Base-by-base conservation (phyloP, 768 basidiomycete genomes). In the Neoboletus subvelutipes region DNA sequence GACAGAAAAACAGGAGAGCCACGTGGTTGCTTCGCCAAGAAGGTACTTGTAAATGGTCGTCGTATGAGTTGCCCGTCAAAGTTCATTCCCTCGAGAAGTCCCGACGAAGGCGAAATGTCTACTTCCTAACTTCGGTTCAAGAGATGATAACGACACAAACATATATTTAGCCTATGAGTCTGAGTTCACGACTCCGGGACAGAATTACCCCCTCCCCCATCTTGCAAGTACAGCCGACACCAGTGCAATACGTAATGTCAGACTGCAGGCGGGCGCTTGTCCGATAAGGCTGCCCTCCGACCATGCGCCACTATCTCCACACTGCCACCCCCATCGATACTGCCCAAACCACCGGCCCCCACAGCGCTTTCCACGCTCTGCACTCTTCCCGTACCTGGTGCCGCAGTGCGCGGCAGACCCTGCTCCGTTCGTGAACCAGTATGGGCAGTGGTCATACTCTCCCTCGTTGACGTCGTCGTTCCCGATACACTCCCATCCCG, bases 191-290 rank as follows among this genome's bases (percentile, higher is more conserved):
- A 24, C 18, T 26, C 37, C 9, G 13, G 28, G 13, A 31, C 28
- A 13, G n/a, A 46, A 22, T 50, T n/a, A 50, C 5, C 4, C 13
- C 9, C 20, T 31, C 6, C 37, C 36, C 1, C 36, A 34, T 26
- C 29, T 28, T 13, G 34, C 33, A 18, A n/a, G 36, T n/a, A 24
- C 17, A n/a, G 24, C 17, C 17, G 1, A 24, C 6, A 12, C 42
- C 15, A 80, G 22, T 7, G 18, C 13, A 10, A 36, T 28, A 26
- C 2, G 2, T 31, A 11, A 40, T 18, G 33, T 61, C 59, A 65
- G n/a, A 67, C 29, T 15, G 33, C 51, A 13, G 59, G 50, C 9
- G 55, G 41, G 29, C 43, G 50, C 17, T 11, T 29, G 45, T 46
- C 47, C n/a, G 31, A 29, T n/a, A 18, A 22, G 17, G n/a, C 22